Evolutionary conservation across 208 protist species (phyloP), one percentile per base, ranked within the genome.

Genomic region (Plasmodiophora brassicae): DNA sequence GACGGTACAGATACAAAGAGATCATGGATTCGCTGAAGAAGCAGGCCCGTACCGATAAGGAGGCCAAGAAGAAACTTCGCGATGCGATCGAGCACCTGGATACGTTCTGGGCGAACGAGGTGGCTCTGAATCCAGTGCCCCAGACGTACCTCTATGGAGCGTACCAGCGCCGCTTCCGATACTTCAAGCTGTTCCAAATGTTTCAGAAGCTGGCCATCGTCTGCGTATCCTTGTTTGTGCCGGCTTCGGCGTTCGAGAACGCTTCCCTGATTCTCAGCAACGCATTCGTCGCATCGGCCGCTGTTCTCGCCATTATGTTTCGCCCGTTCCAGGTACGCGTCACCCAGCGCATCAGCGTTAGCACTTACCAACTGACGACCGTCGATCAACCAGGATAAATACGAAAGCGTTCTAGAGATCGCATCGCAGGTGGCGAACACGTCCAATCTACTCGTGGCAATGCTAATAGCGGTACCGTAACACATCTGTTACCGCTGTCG

Each of bases 121-220:
- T 78, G 5, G 65, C 65, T 44, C n/a, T 36, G n/a, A 78, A 78
- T 32, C 65, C 65, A 78, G 65, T 78, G 41, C 65, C 65, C 5
- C 65, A 78, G 41, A 78, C 65, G 5, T 78, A 78, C 65, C 65
- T 78, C n/a, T 78, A 78, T 32, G 65, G 65, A 78, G 5, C 65
- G 5, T 78, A 78, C n/a, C 65, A 78, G 41, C 5, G 65, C 32
- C 65, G 65, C 32, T 78, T 78, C n/a, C 5, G 65, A 78, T 78
- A 78, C 41, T 78, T 78, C 65, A 78, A 78, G 41, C n/a, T 78
- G 41, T 78, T 78, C 5, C 65, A 78, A 38, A 78, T 78, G 65
- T 78, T 78, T 32, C 65, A 78, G 41, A 78, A 78, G 41, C 65
- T 78, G n/a, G 5, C n/a, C 5, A 32, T 78, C 5, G 65, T 78